Evolutionary conservation across 2,329 filamentous ascomycete genomes (phyloP).

Genomic region (Leptographium galeiforme): DNA sequence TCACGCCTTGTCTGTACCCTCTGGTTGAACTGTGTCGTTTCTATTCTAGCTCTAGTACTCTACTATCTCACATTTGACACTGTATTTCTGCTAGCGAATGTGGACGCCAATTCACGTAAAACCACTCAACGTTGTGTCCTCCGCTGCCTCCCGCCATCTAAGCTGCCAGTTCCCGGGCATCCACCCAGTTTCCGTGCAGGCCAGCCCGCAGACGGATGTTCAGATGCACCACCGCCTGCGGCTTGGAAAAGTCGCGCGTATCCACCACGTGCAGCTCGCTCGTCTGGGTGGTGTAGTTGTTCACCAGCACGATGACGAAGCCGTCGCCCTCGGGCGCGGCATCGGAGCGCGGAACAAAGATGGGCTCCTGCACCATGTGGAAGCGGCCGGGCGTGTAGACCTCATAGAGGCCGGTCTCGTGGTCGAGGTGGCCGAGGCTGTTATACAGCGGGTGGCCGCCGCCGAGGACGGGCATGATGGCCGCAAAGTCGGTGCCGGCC

Average conservation of each 20-base stretch:
- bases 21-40: no score
- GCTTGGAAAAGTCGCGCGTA: conserved; percentile 10
- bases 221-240: conserved; percentile 11
- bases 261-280: conserved; percentile 15
- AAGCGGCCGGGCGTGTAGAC: conserved; percentile 20
- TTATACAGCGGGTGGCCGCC: conserved; percentile 21
- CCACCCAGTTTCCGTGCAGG: conserved; percentile 16
- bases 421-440: conserved; percentile 18
- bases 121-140: no score
- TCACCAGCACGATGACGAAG: conserved; percentile 23
- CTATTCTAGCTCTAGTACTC: no score
- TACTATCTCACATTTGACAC: no score
- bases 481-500: conserved; percentile 16
- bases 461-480: conserved; percentile 16
- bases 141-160: background rate
- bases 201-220: conserved; percentile 10
- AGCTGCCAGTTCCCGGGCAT: conserved; percentile 4
- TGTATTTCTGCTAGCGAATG: no score
- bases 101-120: no score
- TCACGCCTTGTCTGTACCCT: no score
- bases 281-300: conserved; percentile 12
- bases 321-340: conserved; percentile 26
- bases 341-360: conserved; percentile 24
- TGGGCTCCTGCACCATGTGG: conserved; percentile 27
- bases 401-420: conserved; percentile 13